Base-by-base conservation (phyloP, 2,329 filamentous ascomycete species). In the Proliferodiscus dingleyae region DNA sequence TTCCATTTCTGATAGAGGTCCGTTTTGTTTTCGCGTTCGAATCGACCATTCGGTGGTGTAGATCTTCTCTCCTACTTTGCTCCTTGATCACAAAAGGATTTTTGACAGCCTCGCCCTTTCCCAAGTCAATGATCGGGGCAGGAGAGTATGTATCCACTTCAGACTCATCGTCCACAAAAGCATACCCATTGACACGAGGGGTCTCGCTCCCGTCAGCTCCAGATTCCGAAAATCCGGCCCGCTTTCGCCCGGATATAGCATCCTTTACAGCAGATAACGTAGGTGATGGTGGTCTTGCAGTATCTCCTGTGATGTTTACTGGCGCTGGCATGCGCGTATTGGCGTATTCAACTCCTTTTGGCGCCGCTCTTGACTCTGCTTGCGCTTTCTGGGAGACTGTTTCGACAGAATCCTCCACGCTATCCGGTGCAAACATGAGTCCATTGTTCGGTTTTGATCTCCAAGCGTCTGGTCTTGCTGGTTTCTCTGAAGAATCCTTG, bases 121-220 rank as follows among this genome's bases (percentile, higher is more conserved):
- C 76, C 6, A 86, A 68, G 43, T 82, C 68, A 59, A 85, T 73
- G 51, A 69, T 52, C n/a, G 71, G 67, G 37, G 62, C 51, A n/a
- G 60, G 33, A 2, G 61, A 56, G 13, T 70, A 69, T 7, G 65
- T 56, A 41, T 73, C 72, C 42, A 72, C 59, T 13, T 74, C 74
- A 0, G 78, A 77, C 32, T 85, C 86, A 46, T 94, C 89, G 56
- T 95, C 89, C 28, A 98, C 90, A 66, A 95, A 97, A 0, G 89
- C 80, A 64, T 96, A 98, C 1, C 93, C 93, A 52, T 94, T 95
- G 0, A 97, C 87, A 2, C 88, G 78, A 0, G 91, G 93, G 0
- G 91, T 97, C 65, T 94, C 89, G 1, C 73, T 72, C 49, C 72
- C 78, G 2, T 74, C 74, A 8, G 71, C 64, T 4, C 66, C 71